phyloP scores from a whole-genome alignment of 1,139 yeast genomes.

The Debaryomyces psychrophilus region DNA sequence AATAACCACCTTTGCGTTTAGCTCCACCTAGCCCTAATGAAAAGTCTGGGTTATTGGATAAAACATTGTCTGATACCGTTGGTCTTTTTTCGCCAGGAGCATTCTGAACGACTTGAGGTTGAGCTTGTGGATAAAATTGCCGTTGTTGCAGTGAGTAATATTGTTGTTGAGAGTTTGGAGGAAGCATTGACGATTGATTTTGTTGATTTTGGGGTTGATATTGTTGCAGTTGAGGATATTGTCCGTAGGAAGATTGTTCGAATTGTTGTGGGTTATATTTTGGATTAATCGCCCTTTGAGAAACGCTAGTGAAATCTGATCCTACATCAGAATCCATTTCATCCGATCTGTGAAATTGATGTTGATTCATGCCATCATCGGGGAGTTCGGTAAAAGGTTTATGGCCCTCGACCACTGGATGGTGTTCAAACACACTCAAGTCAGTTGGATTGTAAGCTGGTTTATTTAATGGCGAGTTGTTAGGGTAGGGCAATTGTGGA shows the following conservation, averaged over 20 bases:
- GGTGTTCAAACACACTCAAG: constrained; percentile 46
- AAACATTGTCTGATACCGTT: constrained; percentile 51
- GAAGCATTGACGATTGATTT: constrained; percentile 16
- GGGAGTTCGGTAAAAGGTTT: constrained; percentile 50
- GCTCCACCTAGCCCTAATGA: constrained; percentile 36
- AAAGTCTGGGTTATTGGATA: constrained; percentile 58
- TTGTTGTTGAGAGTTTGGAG: constrained; percentile 11
- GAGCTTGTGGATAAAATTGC: constrained; percentile 5
- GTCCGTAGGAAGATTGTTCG: constrained; percentile 15
- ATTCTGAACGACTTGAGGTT: not conserved
- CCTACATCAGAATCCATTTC: constrained; percentile 39
- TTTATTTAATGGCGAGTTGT: constrained; percentile 20
- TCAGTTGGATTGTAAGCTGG: constrained; percentile 24
- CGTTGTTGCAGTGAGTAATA: constrained; percentile 13
- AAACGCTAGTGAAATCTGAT: constrained; percentile 78
- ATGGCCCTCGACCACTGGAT: constrained; percentile 51
- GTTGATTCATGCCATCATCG: constrained; percentile 26
- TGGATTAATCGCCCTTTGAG: constrained; percentile 78
- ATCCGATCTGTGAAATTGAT: constrained; percentile 20
- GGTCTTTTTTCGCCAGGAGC: constrained; percentile 22
- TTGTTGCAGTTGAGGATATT: constrained; percentile 18
- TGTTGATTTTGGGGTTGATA: constrained; percentile 24
- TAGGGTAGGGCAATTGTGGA: constrained; percentile 29
- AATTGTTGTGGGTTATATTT: constrained; percentile 35
- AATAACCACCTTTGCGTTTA: constrained; percentile 19